Evolutionary conservation across 2,329 filamentous ascomycete genomes (phyloP), one percentile per base, ranked within the genome.

Genomic region (Phyllosticta paracitricarpa): DNA sequence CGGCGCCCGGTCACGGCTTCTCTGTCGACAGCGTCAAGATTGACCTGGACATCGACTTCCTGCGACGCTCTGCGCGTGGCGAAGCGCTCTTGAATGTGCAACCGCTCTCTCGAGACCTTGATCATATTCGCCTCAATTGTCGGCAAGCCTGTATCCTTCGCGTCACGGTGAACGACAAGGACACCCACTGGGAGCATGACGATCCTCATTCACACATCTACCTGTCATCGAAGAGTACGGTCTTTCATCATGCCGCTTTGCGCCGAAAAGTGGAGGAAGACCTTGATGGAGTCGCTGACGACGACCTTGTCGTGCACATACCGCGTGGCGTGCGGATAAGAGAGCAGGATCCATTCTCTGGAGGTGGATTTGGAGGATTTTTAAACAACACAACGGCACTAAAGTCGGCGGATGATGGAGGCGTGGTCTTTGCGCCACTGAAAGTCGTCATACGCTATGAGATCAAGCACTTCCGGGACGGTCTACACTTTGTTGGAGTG

Each of bases 401-500:
- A 17, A 64, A 67, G 9, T 63, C 64, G 4, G 62, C 57, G 9
- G 64, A 62, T 65, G 64, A 68, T 66, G 57, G 66, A 68, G 54
- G 66, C 68, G 52, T 72, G 57, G 66, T 76, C 62, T 89, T 84
- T 69, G 81, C 82, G 59, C 80, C 84, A n/a, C 70, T 89, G 56
- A 82, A 78, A 56, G 71, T 90, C 54, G 81, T 82, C 55, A 88
- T 97, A 61, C 89, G 94, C 35, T 99, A 96, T 70, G 79, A 81
- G 24, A 84, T 90, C 35, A 84, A 84, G 57, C 84, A 84, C 66
- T 87, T 92, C 57, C 83, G 90, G 54, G 94, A 99, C 72, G 93
- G 91, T 24, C 74, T 97, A 62, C 92, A 97, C 63, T 99, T 97
- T 74, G 89, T 95, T 17, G 92, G 94, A 3, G 83, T 94, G 48